Percentiles rank a stretch among this genome's conserved stretches.
Conservation (phyloP, 2,329 filamentous ascomycete species). For the Colletotrichum gigasporum region DNA sequence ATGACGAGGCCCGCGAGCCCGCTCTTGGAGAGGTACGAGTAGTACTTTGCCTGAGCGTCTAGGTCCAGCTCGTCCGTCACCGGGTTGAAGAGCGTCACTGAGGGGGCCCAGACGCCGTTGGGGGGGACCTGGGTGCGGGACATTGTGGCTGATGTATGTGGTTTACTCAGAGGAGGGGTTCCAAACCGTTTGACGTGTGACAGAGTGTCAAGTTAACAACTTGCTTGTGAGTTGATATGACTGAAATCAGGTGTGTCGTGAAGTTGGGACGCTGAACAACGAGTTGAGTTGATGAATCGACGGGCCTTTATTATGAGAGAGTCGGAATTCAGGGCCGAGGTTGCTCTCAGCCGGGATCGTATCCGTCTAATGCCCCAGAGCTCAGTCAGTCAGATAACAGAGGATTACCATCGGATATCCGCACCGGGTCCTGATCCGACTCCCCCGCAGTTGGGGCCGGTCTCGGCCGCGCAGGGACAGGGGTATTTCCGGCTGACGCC, state of each 20-base stretch:
- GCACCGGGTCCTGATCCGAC: slow-evolving; percentile 26
- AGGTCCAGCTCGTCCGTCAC: slow-evolving; percentile 58
- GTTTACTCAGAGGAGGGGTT: background rate
- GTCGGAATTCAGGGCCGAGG: slow-evolving; percentile 16
- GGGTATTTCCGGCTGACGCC: slow-evolving; percentile 28
- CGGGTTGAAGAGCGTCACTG: slow-evolving; percentile 64
- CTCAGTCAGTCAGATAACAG: slow-evolving; percentile 14
- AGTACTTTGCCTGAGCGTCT: slow-evolving; percentile 59
- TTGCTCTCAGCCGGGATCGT: slow-evolving; percentile 2
- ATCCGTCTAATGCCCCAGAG: slow-evolving; percentile 11
- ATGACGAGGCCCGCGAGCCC: slow-evolving; percentile 62
- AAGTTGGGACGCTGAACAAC: background rate
- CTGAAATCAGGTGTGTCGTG: background rate
- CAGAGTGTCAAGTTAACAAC: too few species aligned
- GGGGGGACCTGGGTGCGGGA: slow-evolving; percentile 34
- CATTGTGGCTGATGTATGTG: background rate
- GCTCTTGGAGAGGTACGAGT: slow-evolving; percentile 57
- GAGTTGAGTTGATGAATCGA: background rate
- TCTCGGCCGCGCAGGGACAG: slow-evolving; percentile 28
- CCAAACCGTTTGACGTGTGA: too few species aligned
- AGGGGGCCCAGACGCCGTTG: slow-evolving; percentile 59
- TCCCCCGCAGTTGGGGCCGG: slow-evolving; percentile 29
- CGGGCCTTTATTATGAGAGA: slow-evolving; percentile 6
- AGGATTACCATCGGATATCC: slow-evolving; percentile 27
- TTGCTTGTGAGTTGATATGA: background rate